phyloP scores from a whole-genome alignment of 306 rosid species.

The Fragaria vesca region DNA sequence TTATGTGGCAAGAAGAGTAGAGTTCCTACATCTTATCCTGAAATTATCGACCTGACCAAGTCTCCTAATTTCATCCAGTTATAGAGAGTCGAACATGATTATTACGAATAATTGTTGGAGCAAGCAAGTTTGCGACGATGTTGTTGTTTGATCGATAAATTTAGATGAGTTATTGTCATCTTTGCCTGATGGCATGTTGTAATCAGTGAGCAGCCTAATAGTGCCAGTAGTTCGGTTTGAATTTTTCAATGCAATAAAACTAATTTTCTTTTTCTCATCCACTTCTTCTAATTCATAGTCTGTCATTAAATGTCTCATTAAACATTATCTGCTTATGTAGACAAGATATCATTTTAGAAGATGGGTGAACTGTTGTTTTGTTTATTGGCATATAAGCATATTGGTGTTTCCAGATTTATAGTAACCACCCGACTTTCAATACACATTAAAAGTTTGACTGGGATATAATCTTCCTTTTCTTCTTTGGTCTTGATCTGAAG shows the following conservation, averaged over 20 bases:
- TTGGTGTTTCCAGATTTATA: not conserved
- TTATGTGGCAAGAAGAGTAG: constrained; percentile 52
- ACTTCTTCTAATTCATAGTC: not conserved
- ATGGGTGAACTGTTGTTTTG: not conserved
- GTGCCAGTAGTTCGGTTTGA: not conserved
- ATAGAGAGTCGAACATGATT: constrained; percentile 21
- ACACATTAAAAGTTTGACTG: not conserved
- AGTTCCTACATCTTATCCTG: constrained; percentile 34
- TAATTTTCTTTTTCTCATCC: not conserved
- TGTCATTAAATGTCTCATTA: not conserved
- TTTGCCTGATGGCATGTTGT: constrained; percentile 13
- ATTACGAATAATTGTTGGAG: not conserved
- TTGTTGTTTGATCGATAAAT: not conserved
- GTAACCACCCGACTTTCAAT: not conserved
- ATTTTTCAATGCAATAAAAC: not conserved
- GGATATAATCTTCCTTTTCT: not conserved
- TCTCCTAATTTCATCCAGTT: constrained; percentile 73
- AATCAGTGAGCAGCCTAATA: not conserved
- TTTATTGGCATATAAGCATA: not conserved
- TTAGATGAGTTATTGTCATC: constrained; percentile 3
- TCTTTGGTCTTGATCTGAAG: not conserved
- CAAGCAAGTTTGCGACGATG: not conserved
- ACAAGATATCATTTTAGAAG: not conserved
- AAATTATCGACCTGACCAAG: constrained; percentile 66
- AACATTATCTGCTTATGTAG: not conserved